Base-by-base conservation (phyloP, 2,329 filamentous ascomycete species). In the Aspergillus fumigatiaffinis region DNA sequence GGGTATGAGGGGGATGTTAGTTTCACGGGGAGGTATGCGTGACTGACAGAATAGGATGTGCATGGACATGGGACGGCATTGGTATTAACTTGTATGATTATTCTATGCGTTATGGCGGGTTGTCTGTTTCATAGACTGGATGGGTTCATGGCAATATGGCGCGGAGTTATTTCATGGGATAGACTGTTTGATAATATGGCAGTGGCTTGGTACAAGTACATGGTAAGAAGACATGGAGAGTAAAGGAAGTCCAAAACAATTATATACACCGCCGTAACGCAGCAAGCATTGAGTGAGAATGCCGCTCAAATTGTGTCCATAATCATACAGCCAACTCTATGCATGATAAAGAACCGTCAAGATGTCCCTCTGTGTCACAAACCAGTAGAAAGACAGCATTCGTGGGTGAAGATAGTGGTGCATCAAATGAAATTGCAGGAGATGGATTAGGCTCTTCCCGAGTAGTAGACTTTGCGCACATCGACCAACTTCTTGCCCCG, bases 381-480 rank as follows among this genome's bases (percentile, higher is more conserved):
- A 21, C 12, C 58, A 65, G 55, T 59, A 58, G 53, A 62, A 64
- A 64, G 65, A 68, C 64, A 66, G 66, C 67, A 57, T 63, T 59
- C 61, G 61, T 52, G 51, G 32, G 5, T 14, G 56, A 55, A 50
- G 54, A 60, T 52, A 55, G 50, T 58, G 53, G 57, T n/a, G 20
- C 17, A 58, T 53, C 55, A 52, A 60, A 57, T 53, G 54, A 60
- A 17, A 25, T 14, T 3, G 20, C 5, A 25, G 49, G 23, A 20
- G 42, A 51, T 29, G 20, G 46, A 54, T 70, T 84, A 83, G 74
- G 88, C 82, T 75, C 82, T 83, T 42, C 91, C 91, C 53, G 90
- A 92, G 77, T 97, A 97, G 80, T 99, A 99, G 70, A 97, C 94
- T 81, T 94, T 97, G 66, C 94, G 83, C 63, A 93, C 91, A 79